phyloP scores from a whole-genome alignment of 2,329 filamentous ascomycete genomes.

The Ambrosiella xylebori region DNA sequence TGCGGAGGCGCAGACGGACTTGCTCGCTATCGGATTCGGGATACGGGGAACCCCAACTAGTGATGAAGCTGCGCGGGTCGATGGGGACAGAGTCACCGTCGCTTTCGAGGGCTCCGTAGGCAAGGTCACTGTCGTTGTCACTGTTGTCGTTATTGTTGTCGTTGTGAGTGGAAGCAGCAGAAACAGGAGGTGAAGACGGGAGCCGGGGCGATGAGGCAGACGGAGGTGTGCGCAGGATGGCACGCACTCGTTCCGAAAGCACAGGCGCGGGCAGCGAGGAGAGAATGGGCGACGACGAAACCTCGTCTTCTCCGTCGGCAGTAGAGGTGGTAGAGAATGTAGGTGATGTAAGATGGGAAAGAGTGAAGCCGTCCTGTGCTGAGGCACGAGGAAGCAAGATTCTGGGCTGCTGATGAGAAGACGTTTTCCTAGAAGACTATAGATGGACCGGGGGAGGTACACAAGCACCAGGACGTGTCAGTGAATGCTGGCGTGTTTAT shows the following conservation, averaged over 20 bases:
- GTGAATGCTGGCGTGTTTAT: neutral
- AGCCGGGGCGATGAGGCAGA: slow-evolving; percentile 10
- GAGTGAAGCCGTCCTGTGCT: slow-evolving; percentile 39
- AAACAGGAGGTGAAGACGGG: neutral
- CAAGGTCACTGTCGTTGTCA: slow-evolving; percentile 12
- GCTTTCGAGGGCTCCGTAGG: neutral
- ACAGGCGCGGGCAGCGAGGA: slow-evolving; percentile 41
- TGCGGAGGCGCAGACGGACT: slow-evolving; percentile 27
- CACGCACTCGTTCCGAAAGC: slow-evolving; percentile 37
- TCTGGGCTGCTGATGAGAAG: slow-evolving; percentile 29
- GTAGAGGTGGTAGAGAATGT: slow-evolving; percentile 46
- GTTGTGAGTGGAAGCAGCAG: neutral
- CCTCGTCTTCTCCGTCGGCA: slow-evolving; percentile 36
- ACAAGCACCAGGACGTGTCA: neutral
- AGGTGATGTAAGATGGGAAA: slow-evolving; percentile 31
- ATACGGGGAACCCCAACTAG: slow-evolving; percentile 88
- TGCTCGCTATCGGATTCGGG: slow-evolving; percentile 41
- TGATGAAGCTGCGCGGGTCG: slow-evolving; percentile 29
- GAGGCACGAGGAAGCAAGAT: slow-evolving; percentile 37
- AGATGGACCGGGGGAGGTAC: slow-evolving; percentile 13
- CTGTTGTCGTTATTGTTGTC: slow-evolving; percentile 14
- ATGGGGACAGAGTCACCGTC: neutral
- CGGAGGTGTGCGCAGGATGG: slow-evolving; percentile 38
- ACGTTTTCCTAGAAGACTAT: slow-evolving; percentile 30
- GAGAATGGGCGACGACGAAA: slow-evolving; percentile 35